Base-by-base conservation (phyloP, 345 rosid genomes). In the Odontarrhena argentea region DNA sequence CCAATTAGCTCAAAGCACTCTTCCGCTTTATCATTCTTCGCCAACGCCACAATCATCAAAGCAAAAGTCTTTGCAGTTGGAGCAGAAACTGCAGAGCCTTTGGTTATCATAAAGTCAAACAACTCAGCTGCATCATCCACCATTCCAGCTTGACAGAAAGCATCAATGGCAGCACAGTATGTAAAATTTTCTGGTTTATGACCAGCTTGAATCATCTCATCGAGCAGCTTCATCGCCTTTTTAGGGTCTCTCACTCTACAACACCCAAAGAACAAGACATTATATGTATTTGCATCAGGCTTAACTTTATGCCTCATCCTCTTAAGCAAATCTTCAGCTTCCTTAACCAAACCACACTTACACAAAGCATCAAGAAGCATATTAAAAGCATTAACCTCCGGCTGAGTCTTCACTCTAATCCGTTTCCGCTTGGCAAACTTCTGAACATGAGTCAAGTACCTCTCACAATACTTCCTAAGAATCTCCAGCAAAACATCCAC, bases 51-150 rank as follows among this genome's bases (percentile, higher is more conserved):
- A 69, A 80, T 85, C 85, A 91, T 82, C 44, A 86, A 79, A 2
- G 91, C 87, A 49, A 84, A 91, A 36, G 93, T 88, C 76, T 79
- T 88, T 13, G 97, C 96, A 2, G 94, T 91, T 5, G 97, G 97
- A 9, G 97, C 85, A 58, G 99, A 91, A 42, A 87, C 50, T 6
- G 84, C 75, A 1, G 91, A 91, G 60, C 96, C 99, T 77, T 82
- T 81, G 0, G 78, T 87, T 66, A 92, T 79, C 96, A 94, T 91
- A 57, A 91, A 91, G 56, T 91, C 96, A 14, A 86, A 88, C 59
- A 91, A 74, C 36, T 86, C 85, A 70, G 84, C 79, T 1, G 99
- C 96, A 66, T 94, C 88, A 1, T 66, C 77, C 42, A 91, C 85
- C 96, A 82, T 79, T 74, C 99, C 92, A 12, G 86, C 85, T 70